Evolutionary conservation across 2,329 filamentous ascomycete genomes (phyloP).

Genomic region (Rhexocercosporidium sp.): DNA sequence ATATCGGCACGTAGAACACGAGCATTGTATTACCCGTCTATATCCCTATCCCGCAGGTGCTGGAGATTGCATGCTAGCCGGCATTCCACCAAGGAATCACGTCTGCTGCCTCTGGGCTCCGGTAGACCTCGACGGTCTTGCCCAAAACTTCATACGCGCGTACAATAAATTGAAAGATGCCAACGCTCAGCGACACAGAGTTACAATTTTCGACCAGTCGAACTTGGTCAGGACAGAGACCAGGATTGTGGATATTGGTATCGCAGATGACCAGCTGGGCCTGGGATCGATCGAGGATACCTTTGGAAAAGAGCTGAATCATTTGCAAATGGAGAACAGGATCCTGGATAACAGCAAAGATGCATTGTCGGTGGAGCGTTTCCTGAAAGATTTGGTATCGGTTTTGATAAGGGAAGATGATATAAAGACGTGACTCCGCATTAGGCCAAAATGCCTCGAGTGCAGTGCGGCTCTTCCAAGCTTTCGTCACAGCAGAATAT

Average conservation of each 20-base stretch:
- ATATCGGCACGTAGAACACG: conserved; percentile 2
- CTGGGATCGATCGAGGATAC: background rate
- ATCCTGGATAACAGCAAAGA: background rate
- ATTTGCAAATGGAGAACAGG: background rate
- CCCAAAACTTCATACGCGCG: background rate
- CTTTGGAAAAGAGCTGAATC: background rate
- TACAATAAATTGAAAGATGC: background rate
- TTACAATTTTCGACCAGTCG: background rate
- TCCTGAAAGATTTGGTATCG: too few species aligned
- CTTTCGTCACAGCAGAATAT: too few species aligned
- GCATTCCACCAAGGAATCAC: background rate
- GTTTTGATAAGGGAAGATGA: too few species aligned
- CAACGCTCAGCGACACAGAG: background rate
- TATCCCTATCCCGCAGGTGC: background rate
- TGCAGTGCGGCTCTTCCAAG: too few species aligned
- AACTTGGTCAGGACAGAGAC: background rate
- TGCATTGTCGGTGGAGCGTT: too few species aligned
- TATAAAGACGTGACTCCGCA: too few species aligned
- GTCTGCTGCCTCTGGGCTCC: conserved; percentile 10
- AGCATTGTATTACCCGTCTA: conserved; percentile 16
- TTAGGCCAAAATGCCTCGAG: too few species aligned
- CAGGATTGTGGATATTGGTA: background rate
- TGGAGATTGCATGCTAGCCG: conserved; percentile 13
- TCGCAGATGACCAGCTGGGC: background rate
- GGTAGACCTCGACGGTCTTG: background rate